These are phyloP conservation scores for Hanseniaspora taiwanica DNA, from an alignment of 805 yeast genomes.

Conservation along the genomic window DNA sequence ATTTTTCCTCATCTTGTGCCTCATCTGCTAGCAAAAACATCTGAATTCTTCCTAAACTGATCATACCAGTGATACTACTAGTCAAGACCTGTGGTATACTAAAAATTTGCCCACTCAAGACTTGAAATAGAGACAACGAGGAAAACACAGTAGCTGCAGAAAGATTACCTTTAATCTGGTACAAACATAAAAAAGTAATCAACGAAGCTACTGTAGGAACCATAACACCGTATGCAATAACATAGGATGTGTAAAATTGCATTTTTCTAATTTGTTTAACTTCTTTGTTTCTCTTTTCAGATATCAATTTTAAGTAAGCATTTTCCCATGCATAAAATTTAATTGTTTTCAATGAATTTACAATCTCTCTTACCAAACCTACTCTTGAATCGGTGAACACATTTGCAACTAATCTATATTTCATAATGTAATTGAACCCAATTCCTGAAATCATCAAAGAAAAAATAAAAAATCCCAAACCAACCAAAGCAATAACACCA, in stretches of 20 bases:
- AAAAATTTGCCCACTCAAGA: conserved; percentile 39
- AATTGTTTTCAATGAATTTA: conserved; percentile 48
- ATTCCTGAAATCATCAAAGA: conserved; percentile 31
- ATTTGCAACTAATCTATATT: conserved; percentile 36
- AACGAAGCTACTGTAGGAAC: conserved; percentile 41
- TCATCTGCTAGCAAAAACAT: conserved; percentile 27
- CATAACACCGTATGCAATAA: conserved; percentile 37
- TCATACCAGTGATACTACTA: conserved; percentile 37
- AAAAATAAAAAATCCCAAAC: conserved; percentile 34
- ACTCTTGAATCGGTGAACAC: conserved; percentile 51
- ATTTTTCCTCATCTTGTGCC: conserved; percentile 14
- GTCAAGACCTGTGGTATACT: conserved; percentile 52
- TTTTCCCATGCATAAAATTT: conserved; percentile 79
- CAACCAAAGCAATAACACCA: conserved; percentile 57
- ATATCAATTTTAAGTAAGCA: conserved; percentile 46
- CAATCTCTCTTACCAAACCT: conserved; percentile 40
- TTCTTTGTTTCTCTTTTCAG: conserved; percentile 42
- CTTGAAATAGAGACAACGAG: conserved; percentile 46
- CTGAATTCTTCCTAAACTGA: conserved; percentile 36
- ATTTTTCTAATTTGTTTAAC: conserved; percentile 39
- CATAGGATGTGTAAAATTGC: conserved; percentile 43
- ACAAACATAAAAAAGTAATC: conserved; percentile 34
- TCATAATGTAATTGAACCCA: conserved; percentile 31
- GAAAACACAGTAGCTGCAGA: conserved; percentile 50
- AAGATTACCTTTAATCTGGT: conserved; percentile 23